A percentile compares a stretch with the other conserved stretches of the same genome.
Evolutionary conservation across 2,329 filamentous ascomycete genomes (phyloP).

Genomic region (Hypoxylon sp.): DNA sequence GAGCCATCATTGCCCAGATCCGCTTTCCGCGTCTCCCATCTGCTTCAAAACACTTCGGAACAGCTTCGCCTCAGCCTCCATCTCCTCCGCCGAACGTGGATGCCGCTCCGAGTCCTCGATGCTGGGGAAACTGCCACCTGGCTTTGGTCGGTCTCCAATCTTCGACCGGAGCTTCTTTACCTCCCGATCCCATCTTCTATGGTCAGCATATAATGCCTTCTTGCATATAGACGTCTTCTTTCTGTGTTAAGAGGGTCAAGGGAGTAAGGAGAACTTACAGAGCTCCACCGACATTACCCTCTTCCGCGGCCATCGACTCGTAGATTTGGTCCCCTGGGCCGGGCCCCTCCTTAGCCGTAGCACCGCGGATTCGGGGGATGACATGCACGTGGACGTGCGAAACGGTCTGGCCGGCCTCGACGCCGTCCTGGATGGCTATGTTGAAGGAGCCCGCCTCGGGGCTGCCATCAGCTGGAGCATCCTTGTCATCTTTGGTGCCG

Average conservation of each 20-base stretch:
- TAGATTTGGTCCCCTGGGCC: slow-evolving; percentile 71
- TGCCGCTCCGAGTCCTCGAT: slow-evolving; percentile 80
- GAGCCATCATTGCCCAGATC: neutral
- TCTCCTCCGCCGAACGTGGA: slow-evolving; percentile 79
- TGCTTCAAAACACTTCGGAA: slow-evolving; percentile 68
- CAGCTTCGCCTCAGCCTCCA: slow-evolving; percentile 82
- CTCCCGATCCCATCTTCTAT: slow-evolving; percentile 45
- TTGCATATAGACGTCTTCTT: neutral
- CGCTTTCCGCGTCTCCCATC: slow-evolving; percentile 55
- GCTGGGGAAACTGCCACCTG: slow-evolving; percentile 73
- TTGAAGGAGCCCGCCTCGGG: slow-evolving; percentile 82
- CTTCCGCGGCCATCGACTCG: slow-evolving; percentile 83
- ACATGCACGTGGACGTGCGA: slow-evolving; percentile 90
- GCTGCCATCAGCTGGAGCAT: slow-evolving; percentile 7
- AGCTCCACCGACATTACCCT: slow-evolving; percentile 83
- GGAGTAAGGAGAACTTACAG: slow-evolving; percentile 56
- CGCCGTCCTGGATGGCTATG: slow-evolving; percentile 94
- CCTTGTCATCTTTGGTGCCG: neutral
- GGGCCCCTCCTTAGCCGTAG: slow-evolving; percentile 49
- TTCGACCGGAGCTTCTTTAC: slow-evolving; percentile 36
- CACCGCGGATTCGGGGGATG: slow-evolving; percentile 54
- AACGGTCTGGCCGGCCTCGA: slow-evolving; percentile 92
- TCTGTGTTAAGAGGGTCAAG: neutral
- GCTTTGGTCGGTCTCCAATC: slow-evolving; percentile 60
- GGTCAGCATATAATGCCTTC: slow-evolving; percentile 8